Conservation (phyloP, 163 green algal genomes). For the Chloroidium sp. region DNA sequence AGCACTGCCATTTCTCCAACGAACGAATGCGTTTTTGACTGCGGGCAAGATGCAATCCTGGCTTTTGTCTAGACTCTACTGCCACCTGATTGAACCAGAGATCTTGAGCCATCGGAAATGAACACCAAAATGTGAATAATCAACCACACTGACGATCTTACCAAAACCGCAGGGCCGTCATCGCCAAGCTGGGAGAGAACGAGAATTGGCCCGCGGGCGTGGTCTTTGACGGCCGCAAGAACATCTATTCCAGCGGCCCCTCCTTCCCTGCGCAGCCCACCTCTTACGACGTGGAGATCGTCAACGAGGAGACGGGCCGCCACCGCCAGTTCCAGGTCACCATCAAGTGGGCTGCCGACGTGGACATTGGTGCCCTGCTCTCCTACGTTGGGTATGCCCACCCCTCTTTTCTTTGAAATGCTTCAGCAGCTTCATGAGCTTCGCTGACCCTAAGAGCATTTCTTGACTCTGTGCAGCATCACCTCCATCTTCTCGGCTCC, state of each 20-base stretch:
- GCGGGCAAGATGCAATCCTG: too few species aligned
- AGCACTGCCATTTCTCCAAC: too few species aligned
- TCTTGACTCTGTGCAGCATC: too few species aligned
- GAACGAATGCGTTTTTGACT: too few species aligned
- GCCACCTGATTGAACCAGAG: too few species aligned
- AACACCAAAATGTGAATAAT: too few species aligned
- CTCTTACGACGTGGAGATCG: too few species aligned
- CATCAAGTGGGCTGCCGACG: neutral
- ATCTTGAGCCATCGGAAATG: too few species aligned
- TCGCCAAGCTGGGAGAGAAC: constrained; percentile 21
- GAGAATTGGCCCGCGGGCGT: constrained; percentile 29
- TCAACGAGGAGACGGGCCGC: neutral
- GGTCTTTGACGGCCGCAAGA: constrained; percentile 55
- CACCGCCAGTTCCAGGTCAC: constrained; percentile 1
- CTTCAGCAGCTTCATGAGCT: constrained; percentile 10
- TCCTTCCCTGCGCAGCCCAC: constrained; percentile 5
- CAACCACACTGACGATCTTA: too few species aligned
- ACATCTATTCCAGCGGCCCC: constrained; percentile 35
- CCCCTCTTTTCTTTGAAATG: neutral
- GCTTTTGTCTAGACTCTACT: too few species aligned
- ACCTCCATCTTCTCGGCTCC: too few species aligned
- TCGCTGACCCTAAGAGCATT: neutral
- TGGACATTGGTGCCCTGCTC: constrained; percentile 9
- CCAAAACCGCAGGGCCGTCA: constrained; percentile 7
- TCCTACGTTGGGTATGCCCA: constrained; percentile 15